These are phyloP conservation scores for Hyaloscypha finlandica DNA, from an alignment of 495 filamentous ascomycete species.

Conservation along the genomic window DNA sequence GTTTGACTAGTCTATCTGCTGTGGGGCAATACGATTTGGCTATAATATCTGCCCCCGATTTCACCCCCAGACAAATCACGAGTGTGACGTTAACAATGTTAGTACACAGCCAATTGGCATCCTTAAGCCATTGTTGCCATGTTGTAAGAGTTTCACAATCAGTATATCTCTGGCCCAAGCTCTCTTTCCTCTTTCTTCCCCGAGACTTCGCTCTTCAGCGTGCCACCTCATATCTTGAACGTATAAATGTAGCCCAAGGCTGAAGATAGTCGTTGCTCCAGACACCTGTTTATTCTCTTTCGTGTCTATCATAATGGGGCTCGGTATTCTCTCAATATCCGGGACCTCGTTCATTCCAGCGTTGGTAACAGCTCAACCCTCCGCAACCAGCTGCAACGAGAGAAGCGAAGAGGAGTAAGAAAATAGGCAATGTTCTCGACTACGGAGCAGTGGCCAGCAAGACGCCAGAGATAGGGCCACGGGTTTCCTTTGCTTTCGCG, in stretches of 20 bases:
- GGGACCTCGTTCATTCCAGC: conserved; percentile 11
- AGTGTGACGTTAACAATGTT: neutral
- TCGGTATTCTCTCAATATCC: conserved; percentile 4
- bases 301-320: conserved; percentile 10
- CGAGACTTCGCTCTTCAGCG: neutral
- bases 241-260: neutral
- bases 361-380: conserved; percentile 39
- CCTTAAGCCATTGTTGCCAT: neutral
- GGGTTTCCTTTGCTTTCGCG: conserved; percentile 48
- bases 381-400: conserved; percentile 42
- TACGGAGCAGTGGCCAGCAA: conserved; percentile 52
- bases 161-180: conserved; percentile 4
- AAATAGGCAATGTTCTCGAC: conserved; percentile 47
- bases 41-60: conserved; percentile 3
- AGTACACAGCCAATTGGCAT: neutral
- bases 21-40: neutral
- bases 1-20: neutral
- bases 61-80: neutral
- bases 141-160: neutral
- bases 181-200: neutral
- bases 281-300: neutral
- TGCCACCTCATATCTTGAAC: neutral
- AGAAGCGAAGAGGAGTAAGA: conserved; percentile 35
- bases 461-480: conserved; percentile 48
- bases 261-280: neutral